Conservation (phyloP, 257 asterid species). For the Euphrasia confusa region DNA sequence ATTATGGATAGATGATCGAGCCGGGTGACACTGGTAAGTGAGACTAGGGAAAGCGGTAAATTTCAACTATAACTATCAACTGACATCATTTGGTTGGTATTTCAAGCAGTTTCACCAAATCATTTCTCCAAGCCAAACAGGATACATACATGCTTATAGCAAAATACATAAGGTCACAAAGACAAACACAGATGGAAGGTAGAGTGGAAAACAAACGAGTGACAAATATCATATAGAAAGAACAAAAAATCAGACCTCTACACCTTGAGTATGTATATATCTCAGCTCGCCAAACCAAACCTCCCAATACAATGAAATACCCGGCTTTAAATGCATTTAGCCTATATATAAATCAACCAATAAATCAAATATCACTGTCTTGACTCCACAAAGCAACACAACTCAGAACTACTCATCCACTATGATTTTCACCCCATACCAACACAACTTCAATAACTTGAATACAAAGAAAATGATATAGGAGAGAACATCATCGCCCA, state of each 20-base stretch:
- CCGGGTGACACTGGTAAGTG: no score
- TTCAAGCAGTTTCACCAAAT: background rate
- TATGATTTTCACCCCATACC: conserved; percentile 20
- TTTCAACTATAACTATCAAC: no score
- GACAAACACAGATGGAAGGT: conserved; percentile 16
- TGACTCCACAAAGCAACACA: background rate
- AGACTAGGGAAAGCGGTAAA: no score
- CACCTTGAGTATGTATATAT: conserved; percentile 21
- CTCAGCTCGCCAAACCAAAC: conserved; percentile 22
- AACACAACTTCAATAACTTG: conserved; percentile 21
- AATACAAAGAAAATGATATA: conserved; percentile 6
- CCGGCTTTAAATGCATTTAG: conserved; percentile 15
- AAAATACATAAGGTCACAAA: conserved; percentile 13
- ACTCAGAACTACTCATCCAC: conserved; percentile 12
- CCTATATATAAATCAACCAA: conserved; percentile 18
- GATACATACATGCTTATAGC: background rate
- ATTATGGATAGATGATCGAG: no score
- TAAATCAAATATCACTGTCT: conserved; percentile 9
- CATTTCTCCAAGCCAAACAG: background rate
- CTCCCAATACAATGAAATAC: conserved; percentile 24
- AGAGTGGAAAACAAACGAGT: conserved; percentile 29
- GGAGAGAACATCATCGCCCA: conserved; percentile 9
- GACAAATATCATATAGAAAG: conserved; percentile 24
- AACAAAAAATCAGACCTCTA: conserved; percentile 23
- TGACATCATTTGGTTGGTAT: conserved; percentile 5